Conservation (phyloP, 1,284 basidiomycete genomes). For the Megacollybia platyphylla region DNA sequence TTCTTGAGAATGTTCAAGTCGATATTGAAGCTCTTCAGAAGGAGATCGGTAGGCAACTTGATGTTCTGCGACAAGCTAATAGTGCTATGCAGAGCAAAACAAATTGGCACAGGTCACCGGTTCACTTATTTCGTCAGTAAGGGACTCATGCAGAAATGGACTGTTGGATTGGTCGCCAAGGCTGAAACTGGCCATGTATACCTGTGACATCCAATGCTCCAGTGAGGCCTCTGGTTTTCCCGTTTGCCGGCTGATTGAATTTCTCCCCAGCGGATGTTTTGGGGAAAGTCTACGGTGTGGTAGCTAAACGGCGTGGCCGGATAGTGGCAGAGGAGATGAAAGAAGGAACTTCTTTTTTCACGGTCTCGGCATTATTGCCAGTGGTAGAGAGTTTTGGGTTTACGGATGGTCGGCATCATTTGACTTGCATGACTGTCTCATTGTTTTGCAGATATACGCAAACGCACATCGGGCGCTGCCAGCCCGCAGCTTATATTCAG, state of each 20-base stretch:
- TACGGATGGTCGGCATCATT: constrained; percentile 61
- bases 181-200: constrained; percentile 97
- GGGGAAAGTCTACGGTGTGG: constrained; percentile 95
- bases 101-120: constrained; percentile 71
- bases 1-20: constrained; percentile 69
- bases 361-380: constrained; percentile 81
- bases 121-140: constrained; percentile 79
- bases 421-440: background rate
- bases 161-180: constrained; percentile 96
- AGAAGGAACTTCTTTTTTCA: constrained; percentile 94
- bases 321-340: constrained; percentile 98
- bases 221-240: constrained; percentile 45
- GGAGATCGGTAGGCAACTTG: constrained; percentile 42
- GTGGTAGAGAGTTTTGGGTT: constrained; percentile 98
- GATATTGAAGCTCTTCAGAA: constrained; percentile 48
- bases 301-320: constrained; percentile 80
- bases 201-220: constrained; percentile 96
- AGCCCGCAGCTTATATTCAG: constrained; percentile 95
- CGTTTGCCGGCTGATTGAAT: background rate
- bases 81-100: constrained; percentile 38
- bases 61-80: constrained; percentile 4
- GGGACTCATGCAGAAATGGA: constrained; percentile 82
- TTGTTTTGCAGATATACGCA: constrained; percentile 71
- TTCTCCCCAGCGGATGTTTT: constrained; percentile 74
- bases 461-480: constrained; percentile 91